These are phyloP conservation scores for Oehlia diaphana DNA, from an alignment of 192 early-diverging fungal genomes.

Conservation along the genomic window DNA sequence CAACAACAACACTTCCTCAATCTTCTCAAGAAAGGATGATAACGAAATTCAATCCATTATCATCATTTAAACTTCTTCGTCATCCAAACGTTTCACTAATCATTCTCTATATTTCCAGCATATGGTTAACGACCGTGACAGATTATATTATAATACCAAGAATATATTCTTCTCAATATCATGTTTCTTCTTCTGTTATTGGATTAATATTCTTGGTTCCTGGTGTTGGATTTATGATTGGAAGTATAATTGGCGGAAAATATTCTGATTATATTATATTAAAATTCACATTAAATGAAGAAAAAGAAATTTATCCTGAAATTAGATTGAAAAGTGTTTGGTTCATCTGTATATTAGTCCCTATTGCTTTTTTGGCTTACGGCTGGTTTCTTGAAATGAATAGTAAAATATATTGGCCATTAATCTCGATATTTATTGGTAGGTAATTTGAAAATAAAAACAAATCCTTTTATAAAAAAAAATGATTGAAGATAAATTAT, in stretches of 20 bases:
- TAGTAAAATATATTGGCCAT: constrained; percentile 10
- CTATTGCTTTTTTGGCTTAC: constrained; percentile 33
- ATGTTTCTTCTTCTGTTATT: not conserved
- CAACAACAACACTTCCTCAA: too few relatives aligned
- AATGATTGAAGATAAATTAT: too few relatives aligned
- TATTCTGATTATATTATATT: constrained; percentile 40
- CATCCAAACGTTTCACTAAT: not conserved
- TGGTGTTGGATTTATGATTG: constrained; percentile 43
- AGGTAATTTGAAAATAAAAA: not conserved
- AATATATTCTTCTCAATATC: not conserved
- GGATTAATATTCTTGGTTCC: constrained; percentile 34
- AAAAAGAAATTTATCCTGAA: constrained; percentile 26
- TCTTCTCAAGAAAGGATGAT: not conserved
- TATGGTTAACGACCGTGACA: not conserved
- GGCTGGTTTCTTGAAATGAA: constrained; percentile 35
- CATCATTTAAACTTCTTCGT: not conserved
- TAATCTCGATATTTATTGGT: constrained; percentile 32
- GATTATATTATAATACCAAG: not conserved
- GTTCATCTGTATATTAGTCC: constrained; percentile 33
- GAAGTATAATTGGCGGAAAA: constrained; percentile 44
- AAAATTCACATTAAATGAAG: not conserved
- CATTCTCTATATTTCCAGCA: not conserved
- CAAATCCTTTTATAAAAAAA: too few relatives aligned
- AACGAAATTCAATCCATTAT: not conserved
- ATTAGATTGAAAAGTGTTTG: constrained; percentile 35